Evolutionary conservation across 345 rosid species (phyloP), one percentile per base, ranked within the genome.

Genomic region (Arabidopsis suecica): DNA sequence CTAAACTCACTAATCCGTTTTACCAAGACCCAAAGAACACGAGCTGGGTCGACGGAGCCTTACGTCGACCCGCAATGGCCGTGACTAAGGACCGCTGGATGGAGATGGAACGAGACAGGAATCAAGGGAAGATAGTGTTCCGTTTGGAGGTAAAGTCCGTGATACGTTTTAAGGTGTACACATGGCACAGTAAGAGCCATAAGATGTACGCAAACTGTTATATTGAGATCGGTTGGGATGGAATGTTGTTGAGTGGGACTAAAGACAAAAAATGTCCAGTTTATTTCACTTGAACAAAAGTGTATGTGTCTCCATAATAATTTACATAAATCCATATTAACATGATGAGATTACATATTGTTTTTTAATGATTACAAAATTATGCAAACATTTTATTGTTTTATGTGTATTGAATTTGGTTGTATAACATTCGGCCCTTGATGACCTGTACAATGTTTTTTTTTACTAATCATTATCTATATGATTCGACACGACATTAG

Each of bases 21-120:
- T 83, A 83, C 68, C 97, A 94, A 65, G 87, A 79, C 22, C 96
- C 97, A 0, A 90, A 94, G 85, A 88, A 78, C 56, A 94, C 97
- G 1, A 88, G 84, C 28, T 6, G 48, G 7, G 49, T 90, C 23
- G 18, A 30, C 9, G 90, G 79, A 5, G 82, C 12, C n/a, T n/a
- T 90, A 41, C 78, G 83, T 54, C 88, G 97, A 69, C 86, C 89
- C 14, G 86, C 85, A 18, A 62, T 94, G 59, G 64, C 82, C 3
- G 83, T 87, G 74, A 85, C 70, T 49, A 87, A 82, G 70, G 76
- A 75, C 28, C 84, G 86, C 28, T 88, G 97, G 97, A 58, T 40
- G 67, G 87, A 87, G 84, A 86, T 94, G 38, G 18, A 47, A 85
- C 42, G 65, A 44, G 97, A 88, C 12, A 90, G 93, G 32, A 65